These are phyloP conservation scores for Trypethelium eluteriae DNA, from an alignment of 495 filamentous ascomycete species.

Conservation along the genomic window DNA sequence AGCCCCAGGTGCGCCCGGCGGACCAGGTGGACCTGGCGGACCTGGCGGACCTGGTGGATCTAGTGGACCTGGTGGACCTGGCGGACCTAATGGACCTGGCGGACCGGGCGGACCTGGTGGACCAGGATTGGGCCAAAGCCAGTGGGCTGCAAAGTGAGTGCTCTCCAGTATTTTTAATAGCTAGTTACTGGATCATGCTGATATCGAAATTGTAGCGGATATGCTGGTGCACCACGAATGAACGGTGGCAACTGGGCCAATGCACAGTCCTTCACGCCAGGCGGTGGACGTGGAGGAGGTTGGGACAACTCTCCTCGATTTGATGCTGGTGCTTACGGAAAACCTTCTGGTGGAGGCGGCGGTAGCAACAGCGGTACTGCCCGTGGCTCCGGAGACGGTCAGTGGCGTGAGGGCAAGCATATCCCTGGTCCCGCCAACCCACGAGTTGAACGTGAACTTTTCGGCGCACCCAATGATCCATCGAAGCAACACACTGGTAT, in stretches of 20 bases:
- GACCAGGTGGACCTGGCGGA: constrained; percentile 29
- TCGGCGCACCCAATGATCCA: constrained; percentile 87
- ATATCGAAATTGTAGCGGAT: constrained; percentile 23
- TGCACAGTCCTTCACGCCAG: constrained; percentile 64
- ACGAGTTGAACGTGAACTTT: constrained; percentile 89
- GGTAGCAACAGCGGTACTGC: constrained; percentile 41
- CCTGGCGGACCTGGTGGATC: constrained; percentile 31
- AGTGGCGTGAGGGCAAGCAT: constrained; percentile 96
- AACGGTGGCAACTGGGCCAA: constrained; percentile 66
- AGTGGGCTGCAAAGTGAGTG: constrained; percentile 19
- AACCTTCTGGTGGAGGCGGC: constrained; percentile 48
- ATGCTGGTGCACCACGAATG: constrained; percentile 32
- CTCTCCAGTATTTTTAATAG: constrained; percentile 1
- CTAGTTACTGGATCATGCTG: not conserved
- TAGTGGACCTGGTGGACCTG: constrained; percentile 26
- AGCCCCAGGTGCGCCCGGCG: constrained; percentile 25
- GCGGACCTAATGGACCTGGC: constrained; percentile 33
- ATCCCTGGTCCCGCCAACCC: constrained; percentile 79
- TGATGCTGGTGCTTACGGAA: constrained; percentile 63
- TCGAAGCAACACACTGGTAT: constrained; percentile 93
- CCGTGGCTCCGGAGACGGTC: constrained; percentile 84
- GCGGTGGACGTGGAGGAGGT: constrained; percentile 28
- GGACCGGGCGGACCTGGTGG: constrained; percentile 41
- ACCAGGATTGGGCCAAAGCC: constrained; percentile 50
- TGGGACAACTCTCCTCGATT: constrained; percentile 42